Conservation (phyloP, 2,329 filamentous ascomycete species). For the Colletotrichum scovillei region DNA sequence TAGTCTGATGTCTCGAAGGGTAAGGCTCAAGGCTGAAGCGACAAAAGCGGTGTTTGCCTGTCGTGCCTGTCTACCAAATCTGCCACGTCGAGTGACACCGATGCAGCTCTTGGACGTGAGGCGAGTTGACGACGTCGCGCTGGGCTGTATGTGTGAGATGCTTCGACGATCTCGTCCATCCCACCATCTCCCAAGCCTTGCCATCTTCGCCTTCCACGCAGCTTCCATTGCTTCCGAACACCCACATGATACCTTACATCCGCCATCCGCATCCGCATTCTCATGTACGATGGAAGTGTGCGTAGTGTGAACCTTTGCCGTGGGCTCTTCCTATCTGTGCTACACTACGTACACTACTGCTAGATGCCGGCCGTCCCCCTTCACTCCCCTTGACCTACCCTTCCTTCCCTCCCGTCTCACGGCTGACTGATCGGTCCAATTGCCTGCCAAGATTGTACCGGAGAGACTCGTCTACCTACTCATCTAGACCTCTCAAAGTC, state of each 20-base stretch:
- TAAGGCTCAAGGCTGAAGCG: neutral
- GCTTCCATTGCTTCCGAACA: slow-evolving; percentile 19
- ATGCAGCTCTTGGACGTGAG: neutral
- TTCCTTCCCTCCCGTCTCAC: neutral
- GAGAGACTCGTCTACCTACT: neutral
- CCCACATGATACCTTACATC: slow-evolving; percentile 1
- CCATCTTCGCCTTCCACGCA: slow-evolving; percentile 23
- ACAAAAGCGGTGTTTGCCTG: neutral
- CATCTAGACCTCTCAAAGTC: neutral
- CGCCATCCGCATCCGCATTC: neutral
- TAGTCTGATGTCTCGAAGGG: neutral
- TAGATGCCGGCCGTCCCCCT: neutral
- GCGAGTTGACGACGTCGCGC: neutral
- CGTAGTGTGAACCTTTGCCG: neutral
- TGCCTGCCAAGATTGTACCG: slow-evolving; percentile 3
- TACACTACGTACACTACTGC: neutral
- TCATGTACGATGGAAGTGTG: slow-evolving; percentile 24
- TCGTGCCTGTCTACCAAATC: slow-evolving; percentile 1
- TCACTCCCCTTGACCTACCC: neutral
- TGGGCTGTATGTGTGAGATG: neutral
- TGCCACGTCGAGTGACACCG: slow-evolving; percentile 7
- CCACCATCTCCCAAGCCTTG: neutral
- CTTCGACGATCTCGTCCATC: neutral
- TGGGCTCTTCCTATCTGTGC: neutral
- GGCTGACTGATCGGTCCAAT: slow-evolving; percentile 20